Evolutionary conservation across 2,329 filamentous ascomycete species (phyloP), one percentile per base, ranked within the genome.

Genomic region (Apiospora arundinis): DNA sequence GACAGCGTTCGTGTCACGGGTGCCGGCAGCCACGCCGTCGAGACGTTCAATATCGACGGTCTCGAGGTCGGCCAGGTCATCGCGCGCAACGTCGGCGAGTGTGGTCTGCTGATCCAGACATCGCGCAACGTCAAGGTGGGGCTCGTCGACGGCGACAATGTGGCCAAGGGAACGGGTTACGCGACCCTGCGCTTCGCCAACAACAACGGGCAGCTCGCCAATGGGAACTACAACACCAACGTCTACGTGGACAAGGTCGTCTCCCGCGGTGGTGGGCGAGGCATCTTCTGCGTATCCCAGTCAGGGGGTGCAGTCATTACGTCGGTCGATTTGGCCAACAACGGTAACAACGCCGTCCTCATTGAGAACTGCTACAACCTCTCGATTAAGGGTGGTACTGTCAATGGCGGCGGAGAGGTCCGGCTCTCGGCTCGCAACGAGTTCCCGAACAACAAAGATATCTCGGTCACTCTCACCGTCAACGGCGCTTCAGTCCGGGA

Each of bases 301-400:
- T 89, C 86, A 0, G 88, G 88, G 0, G 88, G 80, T n/a, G 86
- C 82, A 1, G 83, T 83, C 11, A 90, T 90, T 70, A 78, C 77
- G 11, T 80, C 73, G 5, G 79, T 89, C 23, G 86, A 89, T 73
- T 80, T 90, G 0, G 82, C 86, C 0, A 79, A 81, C 74, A 90
- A 89, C 67, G 87, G 84, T 0, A 88, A 87, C 76, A 89, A 90
- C 71, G 85, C 88, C 0, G 82, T 90, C 25, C 81, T 90, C 1
- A 86, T 90, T 40, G 88, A 90, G 82, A 90, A 90, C 78, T 90
- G 88, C 80, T 89, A 90, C 77, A 87, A 87, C 69, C 73, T 90
- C 44, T 78, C 80, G 1, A 88, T 90, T 76, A 78, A 76, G 1
- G 83, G 84, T 23, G 88, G 88, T 0, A 86, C 81, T 2, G 84